Base-by-base conservation (phyloP, 2,329 filamentous ascomycete species). In the Aureobasidium sp. region DNA sequence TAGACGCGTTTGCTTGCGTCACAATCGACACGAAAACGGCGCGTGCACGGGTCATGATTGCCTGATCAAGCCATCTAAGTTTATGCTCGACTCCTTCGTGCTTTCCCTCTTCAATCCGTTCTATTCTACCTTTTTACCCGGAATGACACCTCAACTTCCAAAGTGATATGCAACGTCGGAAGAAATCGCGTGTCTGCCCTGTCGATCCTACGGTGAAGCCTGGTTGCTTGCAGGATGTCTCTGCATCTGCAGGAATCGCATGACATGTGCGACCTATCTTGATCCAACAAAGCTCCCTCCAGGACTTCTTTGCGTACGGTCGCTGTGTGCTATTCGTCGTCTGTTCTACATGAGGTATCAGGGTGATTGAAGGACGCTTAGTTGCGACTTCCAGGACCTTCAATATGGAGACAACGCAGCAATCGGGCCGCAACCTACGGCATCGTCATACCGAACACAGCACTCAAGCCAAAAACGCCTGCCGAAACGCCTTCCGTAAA, bases 91-190 rank as follows among this genome's bases (percentile, higher is more conserved):
- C 17, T 6, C n/a, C 13, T 37, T 19, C 13, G 13, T 17, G 3
- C 23, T n/a, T n/a, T 27, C 23, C 0, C 13, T 29, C 27, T 29
- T 29, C 4, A 5, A 4, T 27, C 31, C 25, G 35, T 25, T 15
- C 25, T 10, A 43, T 43, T 55, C 17, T 43, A 25, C 51, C 51
- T 17, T 21, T 55, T 55, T 55, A 55, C 5, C 51, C 51, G 51
- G n/a, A n/a, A 55, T 43, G 51, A 55, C 27, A 55, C 37, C 25
- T 53, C 47, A 37, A 37, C 3, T 49, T 25, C 11, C 13, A 6
- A 50, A 38, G 23, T 40, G 35, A 55, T 55, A 33, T 55, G 51
- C 51, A 33, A 55, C 25, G 51, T 55, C 51, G 51, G 51, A 33
- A 55, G 37, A 55, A 55, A 17, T 55, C 38, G 35, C n/a, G 50